Evolutionary conservation across 441 rosid species (phyloP).

Genomic region (Pelargonium australe): DNA sequence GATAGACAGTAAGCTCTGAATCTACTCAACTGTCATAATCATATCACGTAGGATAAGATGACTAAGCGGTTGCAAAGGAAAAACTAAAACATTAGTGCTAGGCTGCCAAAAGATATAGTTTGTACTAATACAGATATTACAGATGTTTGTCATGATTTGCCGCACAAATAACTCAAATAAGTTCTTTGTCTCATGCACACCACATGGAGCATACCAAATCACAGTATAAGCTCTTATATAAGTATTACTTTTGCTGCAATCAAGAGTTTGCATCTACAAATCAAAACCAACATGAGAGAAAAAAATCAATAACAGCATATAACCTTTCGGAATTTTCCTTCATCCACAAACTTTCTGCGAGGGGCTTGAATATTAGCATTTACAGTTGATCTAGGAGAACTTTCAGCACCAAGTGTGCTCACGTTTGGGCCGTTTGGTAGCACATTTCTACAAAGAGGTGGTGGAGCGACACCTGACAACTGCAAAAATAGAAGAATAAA

Average conservation of each 20-base stretch:
- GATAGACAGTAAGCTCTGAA: too few relatives aligned
- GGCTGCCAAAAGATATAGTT: neutral
- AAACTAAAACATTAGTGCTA: neutral
- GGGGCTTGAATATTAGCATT: conserved; percentile 88
- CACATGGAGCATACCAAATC: neutral
- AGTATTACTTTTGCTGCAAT: neutral
- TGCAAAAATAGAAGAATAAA: conserved; percentile 35
- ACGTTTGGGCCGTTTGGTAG: conserved; percentile 61
- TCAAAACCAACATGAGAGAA: neutral
- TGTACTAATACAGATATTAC: neutral
- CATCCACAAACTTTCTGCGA: conserved; percentile 93
- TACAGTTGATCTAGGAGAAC: conserved; percentile 60
- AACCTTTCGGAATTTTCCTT: conserved; percentile 97
- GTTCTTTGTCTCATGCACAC: neutral
- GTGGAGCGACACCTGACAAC: conserved; percentile 80
- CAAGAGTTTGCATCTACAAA: neutral
- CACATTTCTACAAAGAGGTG: conserved; percentile 70
- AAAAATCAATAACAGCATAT: conserved; percentile 7
- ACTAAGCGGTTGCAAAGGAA: neutral
- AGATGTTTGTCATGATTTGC: neutral
- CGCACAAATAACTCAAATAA: neutral
- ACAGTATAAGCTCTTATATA: neutral
- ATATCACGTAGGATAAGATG: conserved; percentile 1
- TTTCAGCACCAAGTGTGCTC: conserved; percentile 43
- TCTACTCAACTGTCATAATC: neutral